A percentile compares a stretch with the other conserved stretches of the same genome.
Evolutionary conservation across 2,329 filamentous ascomycete species (phyloP).

Genomic region (Verticillium tricorpus): DNA sequence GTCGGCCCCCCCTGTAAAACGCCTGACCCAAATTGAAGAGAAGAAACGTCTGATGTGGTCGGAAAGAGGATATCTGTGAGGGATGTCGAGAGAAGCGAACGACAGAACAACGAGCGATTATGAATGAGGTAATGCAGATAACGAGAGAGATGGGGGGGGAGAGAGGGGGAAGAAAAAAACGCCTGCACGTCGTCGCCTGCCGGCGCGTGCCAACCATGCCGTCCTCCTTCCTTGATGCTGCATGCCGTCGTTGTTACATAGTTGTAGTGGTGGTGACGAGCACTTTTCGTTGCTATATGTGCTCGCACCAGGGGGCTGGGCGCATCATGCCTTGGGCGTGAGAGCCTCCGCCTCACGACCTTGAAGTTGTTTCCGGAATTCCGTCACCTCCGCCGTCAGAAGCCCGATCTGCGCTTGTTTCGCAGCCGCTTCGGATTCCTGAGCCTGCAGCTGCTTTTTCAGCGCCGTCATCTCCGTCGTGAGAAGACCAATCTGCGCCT

Average conservation of each 20-base stretch:
- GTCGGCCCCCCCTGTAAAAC: constrained; percentile 8
- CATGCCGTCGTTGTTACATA: constrained; percentile 14
- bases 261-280: not conserved
- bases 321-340: not conserved
- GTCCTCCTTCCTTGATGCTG: constrained; percentile 4
- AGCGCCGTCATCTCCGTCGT: constrained; percentile 28
- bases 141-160: constrained; percentile 3
- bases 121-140: constrained; percentile 7
- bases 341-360: not conserved
- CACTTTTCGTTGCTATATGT: not conserved
- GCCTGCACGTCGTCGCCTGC: constrained; percentile 10
- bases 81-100: not conserved
- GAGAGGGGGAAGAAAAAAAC: constrained; percentile 3
- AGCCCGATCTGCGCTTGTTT: constrained; percentile 7
- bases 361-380: constrained; percentile 4
- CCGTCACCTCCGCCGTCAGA: constrained; percentile 2
- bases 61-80: constrained; percentile 2
- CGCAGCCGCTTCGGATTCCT: constrained; percentile 6
- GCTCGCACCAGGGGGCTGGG: not conserved
- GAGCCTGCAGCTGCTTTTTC: constrained; percentile 23
- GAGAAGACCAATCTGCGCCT: constrained; percentile 29
- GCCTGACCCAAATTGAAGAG: constrained; percentile 3
- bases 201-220: not conserved
- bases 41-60: constrained; percentile 1
- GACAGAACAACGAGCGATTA: constrained; percentile 11